These are phyloP conservation scores for Novymonas esmeraldas DNA, from an alignment of 208 protist genomes.

Conservation along the genomic window DNA sequence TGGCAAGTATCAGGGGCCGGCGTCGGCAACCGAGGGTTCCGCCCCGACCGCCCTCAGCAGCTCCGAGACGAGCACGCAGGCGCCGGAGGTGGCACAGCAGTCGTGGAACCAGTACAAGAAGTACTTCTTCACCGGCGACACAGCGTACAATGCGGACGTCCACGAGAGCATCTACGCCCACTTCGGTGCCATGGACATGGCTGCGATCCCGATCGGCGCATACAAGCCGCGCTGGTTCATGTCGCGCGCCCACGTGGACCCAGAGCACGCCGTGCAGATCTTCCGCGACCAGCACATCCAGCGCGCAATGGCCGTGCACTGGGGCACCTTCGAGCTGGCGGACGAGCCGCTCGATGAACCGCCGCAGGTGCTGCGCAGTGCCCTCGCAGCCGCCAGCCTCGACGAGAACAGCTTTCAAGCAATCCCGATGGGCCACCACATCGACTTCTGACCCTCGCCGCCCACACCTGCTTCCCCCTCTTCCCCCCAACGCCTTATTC, in stretches of 20 bases:
- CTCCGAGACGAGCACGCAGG: neutral
- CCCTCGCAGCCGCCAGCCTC: constrained; percentile 27
- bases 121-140: constrained; percentile 71
- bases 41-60: neutral
- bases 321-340: constrained; percentile 82
- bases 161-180: constrained; percentile 55
- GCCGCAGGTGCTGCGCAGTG: constrained; percentile 36
- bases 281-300: constrained; percentile 60
- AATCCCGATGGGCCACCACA: constrained; percentile 43
- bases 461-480: neutral
- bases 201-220: constrained; percentile 83
- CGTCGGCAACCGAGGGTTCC: constrained; percentile 3
- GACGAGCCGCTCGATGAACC: constrained; percentile 83
- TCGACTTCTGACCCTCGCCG: constrained; percentile 34
- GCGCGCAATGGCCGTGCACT: constrained; percentile 75
- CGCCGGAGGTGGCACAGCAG: constrained; percentile 4
- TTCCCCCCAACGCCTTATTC: neutral
- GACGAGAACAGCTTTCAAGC: constrained; percentile 26
- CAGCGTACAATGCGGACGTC: constrained; percentile 49
- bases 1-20: neutral
- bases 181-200: constrained; percentile 61
- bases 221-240: constrained; percentile 82
- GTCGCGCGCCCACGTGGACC: constrained; percentile 59
- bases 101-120: constrained; percentile 41
- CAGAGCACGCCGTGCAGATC: constrained; percentile 73